Evolutionary conservation across 164 flowering plant species (phyloP), one percentile per base, ranked within the genome.

Genomic region (Chimonanthus salicifolius): DNA sequence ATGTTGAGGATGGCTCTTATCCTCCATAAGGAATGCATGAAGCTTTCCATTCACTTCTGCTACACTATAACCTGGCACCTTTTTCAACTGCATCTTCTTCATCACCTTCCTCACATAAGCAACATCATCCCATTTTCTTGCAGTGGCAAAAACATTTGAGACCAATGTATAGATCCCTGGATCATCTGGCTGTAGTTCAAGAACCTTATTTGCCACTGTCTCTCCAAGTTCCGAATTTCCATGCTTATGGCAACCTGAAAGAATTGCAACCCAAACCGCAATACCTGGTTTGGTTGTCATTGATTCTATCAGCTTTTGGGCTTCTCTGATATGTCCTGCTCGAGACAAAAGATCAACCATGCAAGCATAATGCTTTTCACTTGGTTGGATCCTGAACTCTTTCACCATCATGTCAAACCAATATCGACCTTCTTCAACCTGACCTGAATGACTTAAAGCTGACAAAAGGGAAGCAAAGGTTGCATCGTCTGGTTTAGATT

Each of bases 341-440:
- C 83, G 83, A 73, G 83, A 78, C 54, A 81, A 49, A 66, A 81
- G 83, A 73, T 81, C 83, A 67, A 81, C 76, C 71, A 81, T 50
- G 68, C 83, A 78, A 50, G 79, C 72, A 58, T 78, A 78, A 71
- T 81, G 83, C 67, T 78, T 78, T 60, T 81, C 79, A 47, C 72
- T 58, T 15, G 83, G 83, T 44, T 62, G 72, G 64, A 81, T 78
- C 6, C 47, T 51, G 71, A 69, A 78, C 50, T 78, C 74, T 43
- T 68, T 62, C 6, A 67, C 58, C 83, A 81, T 81, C n/a, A 73
- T 18, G 50, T 68, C 47, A 45, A 81, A 81, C 78, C 83, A 81
- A 15, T 72, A 66, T 62, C 21, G 69, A 18, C 83, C 83, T 71
- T 81, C 83, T 67, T 78, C 76, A 11, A 81, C 78, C 7, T 78